Evolutionary conservation across 257 asterid species (phyloP).

Genomic region (Solanum phureja): DNA sequence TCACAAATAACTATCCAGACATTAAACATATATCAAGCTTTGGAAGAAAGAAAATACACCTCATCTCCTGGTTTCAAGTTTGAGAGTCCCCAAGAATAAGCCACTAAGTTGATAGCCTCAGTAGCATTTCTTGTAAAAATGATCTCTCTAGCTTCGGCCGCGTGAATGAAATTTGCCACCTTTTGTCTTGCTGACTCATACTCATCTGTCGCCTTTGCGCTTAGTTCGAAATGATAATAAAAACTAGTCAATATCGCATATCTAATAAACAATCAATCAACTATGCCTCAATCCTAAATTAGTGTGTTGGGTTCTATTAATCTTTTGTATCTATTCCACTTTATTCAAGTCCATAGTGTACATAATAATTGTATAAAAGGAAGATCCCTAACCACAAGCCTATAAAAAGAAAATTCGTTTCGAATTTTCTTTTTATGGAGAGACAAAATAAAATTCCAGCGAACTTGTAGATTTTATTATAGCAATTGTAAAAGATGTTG

Average conservation of each 20-base stretch:
- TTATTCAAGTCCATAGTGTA: background rate
- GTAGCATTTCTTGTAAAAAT: slow-evolving; percentile 95
- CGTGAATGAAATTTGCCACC: slow-evolving; percentile 79
- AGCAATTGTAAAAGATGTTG: background rate
- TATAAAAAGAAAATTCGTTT: background rate
- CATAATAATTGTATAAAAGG: background rate
- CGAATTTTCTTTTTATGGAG: background rate
- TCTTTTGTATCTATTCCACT: background rate
- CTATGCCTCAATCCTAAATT: background rate
- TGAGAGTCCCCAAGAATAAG: slow-evolving; percentile 82
- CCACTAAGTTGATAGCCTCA: slow-evolving; percentile 93
- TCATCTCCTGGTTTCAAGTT: slow-evolving; percentile 82
- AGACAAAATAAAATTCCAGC: background rate
- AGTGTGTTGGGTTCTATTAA: background rate
- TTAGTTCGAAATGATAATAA: background rate
- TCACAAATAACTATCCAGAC: background rate
- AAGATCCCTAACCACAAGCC: background rate
- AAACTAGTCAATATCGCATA: background rate
- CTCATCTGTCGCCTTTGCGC: slow-evolving; percentile 89
- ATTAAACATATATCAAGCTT: background rate
- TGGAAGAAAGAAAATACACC: slow-evolving; percentile 24
- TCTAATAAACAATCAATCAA: background rate
- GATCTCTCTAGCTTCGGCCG: slow-evolving; percentile 54
- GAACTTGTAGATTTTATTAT: background rate
- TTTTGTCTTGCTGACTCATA: slow-evolving; percentile 81